Percentiles rank a stretch among this genome's conserved stretches.
Conservation (phyloP, 495 filamentous ascomycete species). For the Penicillium egyptiacum region DNA sequence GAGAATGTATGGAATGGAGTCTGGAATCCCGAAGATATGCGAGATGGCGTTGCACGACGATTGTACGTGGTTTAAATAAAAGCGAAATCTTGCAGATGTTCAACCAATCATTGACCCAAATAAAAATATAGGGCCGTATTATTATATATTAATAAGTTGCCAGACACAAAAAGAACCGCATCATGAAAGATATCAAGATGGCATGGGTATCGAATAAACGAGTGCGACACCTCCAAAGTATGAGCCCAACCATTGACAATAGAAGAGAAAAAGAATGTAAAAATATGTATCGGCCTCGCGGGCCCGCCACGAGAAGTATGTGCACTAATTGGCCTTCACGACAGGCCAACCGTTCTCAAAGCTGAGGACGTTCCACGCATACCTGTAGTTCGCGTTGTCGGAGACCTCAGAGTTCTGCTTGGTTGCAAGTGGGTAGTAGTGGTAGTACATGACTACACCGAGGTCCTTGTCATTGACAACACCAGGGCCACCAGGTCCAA, state of each 20-base stretch:
- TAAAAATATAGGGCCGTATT: background rate
- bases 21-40: no score
- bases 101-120: background rate
- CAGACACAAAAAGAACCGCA: slow-evolving; percentile 12
- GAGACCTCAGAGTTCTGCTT: slow-evolving; percentile 53
- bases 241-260: slow-evolving; percentile 27
- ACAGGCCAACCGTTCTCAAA: slow-evolving; percentile 62
- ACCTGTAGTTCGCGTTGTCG: slow-evolving; percentile 55
- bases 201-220: slow-evolving; percentile 32
- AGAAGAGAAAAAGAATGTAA: slow-evolving; percentile 14
- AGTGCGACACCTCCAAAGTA: slow-evolving; percentile 22
- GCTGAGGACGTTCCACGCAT: slow-evolving; percentile 63
- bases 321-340: slow-evolving; percentile 23
- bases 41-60: background rate
- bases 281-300: slow-evolving; percentile 4
- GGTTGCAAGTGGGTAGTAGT: slow-evolving; percentile 54
- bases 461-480: slow-evolving; percentile 45
- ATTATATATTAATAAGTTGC: slow-evolving; percentile 17
- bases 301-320: slow-evolving; percentile 11
- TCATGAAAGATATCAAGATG: slow-evolving; percentile 11
- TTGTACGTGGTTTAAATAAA: background rate
- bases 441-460: slow-evolving; percentile 66
- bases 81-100: background rate
- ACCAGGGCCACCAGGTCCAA: slow-evolving; percentile 69
- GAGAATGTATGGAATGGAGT: background rate